Evolutionary conservation across 768 basidiomycete species (phyloP).

Genomic region (Amyloporia xantha): DNA sequence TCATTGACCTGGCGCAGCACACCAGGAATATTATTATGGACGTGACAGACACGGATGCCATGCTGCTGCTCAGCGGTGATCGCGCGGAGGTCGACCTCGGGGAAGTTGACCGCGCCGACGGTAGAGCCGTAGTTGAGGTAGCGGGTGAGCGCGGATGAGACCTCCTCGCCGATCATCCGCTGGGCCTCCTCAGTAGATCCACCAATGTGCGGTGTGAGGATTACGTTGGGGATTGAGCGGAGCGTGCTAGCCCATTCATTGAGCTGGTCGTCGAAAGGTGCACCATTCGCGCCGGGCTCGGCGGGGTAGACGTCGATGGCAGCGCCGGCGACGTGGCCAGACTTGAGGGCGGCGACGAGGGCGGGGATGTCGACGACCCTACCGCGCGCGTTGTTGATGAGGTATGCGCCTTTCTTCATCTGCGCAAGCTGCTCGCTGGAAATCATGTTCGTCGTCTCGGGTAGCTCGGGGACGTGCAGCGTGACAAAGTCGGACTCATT

Average conservation of each 20-base stretch:
- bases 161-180: constrained; percentile 94
- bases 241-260: constrained; percentile 80
- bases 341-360: constrained; percentile 70
- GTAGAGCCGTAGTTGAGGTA: constrained; percentile 93
- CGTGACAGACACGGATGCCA: constrained; percentile 87
- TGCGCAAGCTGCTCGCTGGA: constrained; percentile 62
- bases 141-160: constrained; percentile 73
- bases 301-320: constrained; percentile 93
- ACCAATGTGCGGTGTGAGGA: constrained; percentile 97
- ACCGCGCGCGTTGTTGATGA: constrained; percentile 98
- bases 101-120: constrained; percentile 95
- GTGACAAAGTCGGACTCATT: constrained; percentile 86
- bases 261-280: constrained; percentile 81
- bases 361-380: constrained; percentile 94
- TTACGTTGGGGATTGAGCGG: constrained; percentile 77
- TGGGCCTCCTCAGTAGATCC: constrained; percentile 99
- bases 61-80: constrained; percentile 79
- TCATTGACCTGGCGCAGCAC: constrained; percentile 95
- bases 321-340: constrained; percentile 85
- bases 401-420: constrained; percentile 94
- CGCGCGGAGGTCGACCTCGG: constrained; percentile 92
- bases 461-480: constrained; percentile 92
- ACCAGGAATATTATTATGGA: constrained; percentile 93
- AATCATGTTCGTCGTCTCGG: constrained; percentile 96
- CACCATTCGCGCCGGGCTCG: constrained; percentile 89